A percentile compares a stretch with the other conserved stretches of the same genome.
phyloP scores from a whole-genome alignment of 345 rosid genomes.

The Citrus reticulata region DNA sequence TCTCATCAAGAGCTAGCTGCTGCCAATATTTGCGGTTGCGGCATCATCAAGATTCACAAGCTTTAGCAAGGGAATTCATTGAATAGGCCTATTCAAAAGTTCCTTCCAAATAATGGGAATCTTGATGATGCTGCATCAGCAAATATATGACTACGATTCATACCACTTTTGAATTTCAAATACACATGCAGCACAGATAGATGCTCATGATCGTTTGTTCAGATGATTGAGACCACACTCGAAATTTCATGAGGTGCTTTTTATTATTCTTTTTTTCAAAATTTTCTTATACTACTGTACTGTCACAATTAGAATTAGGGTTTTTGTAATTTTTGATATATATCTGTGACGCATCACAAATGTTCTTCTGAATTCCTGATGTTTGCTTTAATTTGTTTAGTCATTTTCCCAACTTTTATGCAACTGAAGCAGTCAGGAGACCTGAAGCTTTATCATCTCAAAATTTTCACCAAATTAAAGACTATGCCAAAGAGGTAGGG shows the following conservation, averaged over 20 bases:
- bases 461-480: not conserved
- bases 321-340: not conserved
- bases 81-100: not conserved
- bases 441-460: not conserved
- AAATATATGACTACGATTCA: slow-evolving; percentile 26
- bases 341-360: not conserved
- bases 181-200: not conserved
- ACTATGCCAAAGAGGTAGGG: not conserved
- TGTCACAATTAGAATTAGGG: not conserved
- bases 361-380: slow-evolving; percentile 1
- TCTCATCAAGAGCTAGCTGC: not conserved
- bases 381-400: not conserved
- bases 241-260: not conserved
- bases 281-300: not conserved
- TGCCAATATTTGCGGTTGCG: slow-evolving; percentile 39
- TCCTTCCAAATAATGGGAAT: slow-evolving; percentile 39
- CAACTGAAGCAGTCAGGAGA: not conserved
- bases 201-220: not conserved
- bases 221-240: not conserved
- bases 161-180: not conserved
- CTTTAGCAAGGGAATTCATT: not conserved
- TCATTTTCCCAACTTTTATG: not conserved
- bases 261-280: not conserved
- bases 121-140: slow-evolving; percentile 72
- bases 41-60: slow-evolving; percentile 53